Conservation (phyloP, 345 rosid genomes). For the Salix exigua region DNA sequence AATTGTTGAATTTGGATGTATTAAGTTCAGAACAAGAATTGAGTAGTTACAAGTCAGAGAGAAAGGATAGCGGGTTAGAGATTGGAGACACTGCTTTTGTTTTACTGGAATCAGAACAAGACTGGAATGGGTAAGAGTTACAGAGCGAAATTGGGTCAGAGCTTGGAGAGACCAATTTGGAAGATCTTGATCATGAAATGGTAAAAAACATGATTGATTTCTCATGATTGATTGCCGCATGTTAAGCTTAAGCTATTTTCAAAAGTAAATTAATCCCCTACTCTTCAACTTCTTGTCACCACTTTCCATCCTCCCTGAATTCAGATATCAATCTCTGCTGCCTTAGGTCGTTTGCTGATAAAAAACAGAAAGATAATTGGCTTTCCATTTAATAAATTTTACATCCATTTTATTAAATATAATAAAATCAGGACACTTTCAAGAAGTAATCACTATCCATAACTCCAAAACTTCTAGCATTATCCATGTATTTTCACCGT, state of each 20-base stretch:
- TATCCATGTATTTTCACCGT: background rate
- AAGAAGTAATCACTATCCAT: background rate
- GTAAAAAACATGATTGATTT: slow-evolving; percentile 23
- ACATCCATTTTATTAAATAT: background rate
- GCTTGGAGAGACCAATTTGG: slow-evolving; percentile 41
- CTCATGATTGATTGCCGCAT: background rate
- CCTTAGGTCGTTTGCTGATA: background rate
- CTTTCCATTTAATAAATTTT: background rate
- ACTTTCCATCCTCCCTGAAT: background rate
- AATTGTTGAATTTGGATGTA: slow-evolving; percentile 24
- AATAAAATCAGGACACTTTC: background rate
- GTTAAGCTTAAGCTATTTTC: background rate
- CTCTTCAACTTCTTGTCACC: background rate
- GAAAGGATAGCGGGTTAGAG: slow-evolving; percentile 21
- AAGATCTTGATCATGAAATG: slow-evolving; percentile 30
- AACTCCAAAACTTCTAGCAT: background rate
- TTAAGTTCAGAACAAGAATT: slow-evolving; percentile 34
- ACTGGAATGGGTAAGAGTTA: slow-evolving; percentile 30
- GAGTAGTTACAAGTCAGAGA: slow-evolving; percentile 20
- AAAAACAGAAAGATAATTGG: background rate
- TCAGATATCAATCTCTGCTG: background rate
- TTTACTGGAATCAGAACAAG: slow-evolving; percentile 23
- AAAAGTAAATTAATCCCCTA: background rate
- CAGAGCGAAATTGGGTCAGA: slow-evolving; percentile 24
- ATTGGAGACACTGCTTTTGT: slow-evolving; percentile 39